phyloP scores from a whole-genome alignment of 2,329 filamentous ascomycete species.

The Monosporascus sp. region DNA sequence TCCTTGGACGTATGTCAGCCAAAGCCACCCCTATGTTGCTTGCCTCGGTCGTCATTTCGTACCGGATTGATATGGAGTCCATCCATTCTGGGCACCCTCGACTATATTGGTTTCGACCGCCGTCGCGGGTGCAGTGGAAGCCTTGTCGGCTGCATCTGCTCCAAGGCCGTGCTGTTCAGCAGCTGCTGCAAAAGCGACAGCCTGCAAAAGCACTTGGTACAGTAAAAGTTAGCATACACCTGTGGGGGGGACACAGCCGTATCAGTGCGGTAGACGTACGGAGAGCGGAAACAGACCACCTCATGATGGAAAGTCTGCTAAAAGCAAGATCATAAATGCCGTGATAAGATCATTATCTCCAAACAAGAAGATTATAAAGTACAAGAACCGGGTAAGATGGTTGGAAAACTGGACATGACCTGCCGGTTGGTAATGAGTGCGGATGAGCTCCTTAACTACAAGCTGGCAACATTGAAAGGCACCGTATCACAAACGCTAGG shows the following conservation, averaged over 20 bases:
- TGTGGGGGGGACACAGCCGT: neutral
- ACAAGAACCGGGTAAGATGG: conserved; percentile 1
- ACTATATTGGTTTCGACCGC: conserved; percentile 20
- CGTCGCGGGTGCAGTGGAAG: conserved; percentile 14
- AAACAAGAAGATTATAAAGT: conserved; percentile 7
- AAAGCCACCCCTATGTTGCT: neutral
- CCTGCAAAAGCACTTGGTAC: conserved; percentile 26
- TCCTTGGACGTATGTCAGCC: conserved; percentile 29
- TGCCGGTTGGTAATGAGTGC: neutral
- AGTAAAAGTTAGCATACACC: conserved; percentile 2
- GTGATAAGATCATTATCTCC: conserved; percentile 26
- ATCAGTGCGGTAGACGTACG: conserved; percentile 18
- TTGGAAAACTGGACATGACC: neutral
- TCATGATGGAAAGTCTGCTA: conserved; percentile 27
- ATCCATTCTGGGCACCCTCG: conserved; percentile 18
- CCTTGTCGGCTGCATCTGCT: conserved; percentile 11
- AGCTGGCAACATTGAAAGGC: conserved; percentile 25
- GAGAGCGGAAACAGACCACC: conserved; percentile 25
- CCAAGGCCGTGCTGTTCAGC: conserved; percentile 25
- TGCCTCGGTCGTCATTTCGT: conserved; percentile 5
- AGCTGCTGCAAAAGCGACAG: conserved; percentile 16
- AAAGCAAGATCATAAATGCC: conserved; percentile 20
- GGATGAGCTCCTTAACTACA: conserved; percentile 10
- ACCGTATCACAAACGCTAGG: conserved; percentile 11
- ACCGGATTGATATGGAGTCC: conserved; percentile 29